Evolutionary conservation across 176 grass and related monocot species (phyloP), one percentile per base, ranked within the genome.

Genomic region (Carex parvula): DNA sequence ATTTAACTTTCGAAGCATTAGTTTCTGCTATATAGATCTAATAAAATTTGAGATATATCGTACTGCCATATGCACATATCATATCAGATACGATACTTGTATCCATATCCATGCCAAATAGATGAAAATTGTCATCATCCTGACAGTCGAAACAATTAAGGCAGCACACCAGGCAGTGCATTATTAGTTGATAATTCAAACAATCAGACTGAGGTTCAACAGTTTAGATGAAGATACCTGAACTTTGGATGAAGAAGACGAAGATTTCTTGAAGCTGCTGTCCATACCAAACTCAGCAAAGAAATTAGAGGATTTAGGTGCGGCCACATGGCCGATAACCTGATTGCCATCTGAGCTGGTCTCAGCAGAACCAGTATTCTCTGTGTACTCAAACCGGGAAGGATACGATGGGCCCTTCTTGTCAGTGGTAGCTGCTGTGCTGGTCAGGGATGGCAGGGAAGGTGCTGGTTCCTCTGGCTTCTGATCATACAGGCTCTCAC

Each of bases 201-300:
- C 71, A 53, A 55, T 15, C 30, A 30, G 18, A 76, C 5, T 78
- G 50, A 57, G 14, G 50, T 18, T 30, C 21, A 18, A 33, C 35
- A 77, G 14, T 17, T 32, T 30, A 57, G 24, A 35, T 32, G 52
- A 78, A 41, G 30, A 42, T 92, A 96, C 97, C 97, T 94, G 89
- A 16, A 75, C 71, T 94, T 94, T 95, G 84, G 93, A 94, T 85
- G 93, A 86, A 84, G 18, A 88, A 52, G 60, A 88, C 64, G 46
- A 50, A 50, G 94, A 95, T 83, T 99, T 99, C 41, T 89, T 81
- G 86, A 44, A 87, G 86, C 85, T 85, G 86, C 72, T 88, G n/a
- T 96, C 93, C 93, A 92, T 99, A 58, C 91, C 97, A 88, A 91
- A 99, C 59, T 99, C 93, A 21, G 88, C 91, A 85, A 99, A 99